phyloP scores from a whole-genome alignment of 768 basidiomycete species.

The Lactifluus subvellereus region DNA sequence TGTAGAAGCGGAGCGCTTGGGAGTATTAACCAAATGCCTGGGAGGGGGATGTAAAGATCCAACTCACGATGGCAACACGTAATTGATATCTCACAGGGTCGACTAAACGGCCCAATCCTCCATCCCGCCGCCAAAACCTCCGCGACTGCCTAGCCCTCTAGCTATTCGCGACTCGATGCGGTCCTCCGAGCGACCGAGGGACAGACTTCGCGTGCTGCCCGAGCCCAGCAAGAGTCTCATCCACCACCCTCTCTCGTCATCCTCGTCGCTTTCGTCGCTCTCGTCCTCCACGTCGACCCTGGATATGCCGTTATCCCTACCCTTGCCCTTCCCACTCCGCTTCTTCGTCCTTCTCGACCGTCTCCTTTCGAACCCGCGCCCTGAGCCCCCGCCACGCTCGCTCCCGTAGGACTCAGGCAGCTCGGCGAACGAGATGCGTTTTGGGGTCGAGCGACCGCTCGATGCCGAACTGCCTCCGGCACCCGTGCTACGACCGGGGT shows the following conservation, averaged over 20 bases:
- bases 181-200: constrained; percentile 44
- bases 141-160: constrained; percentile 33
- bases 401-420: constrained; percentile 56
- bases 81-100: not conserved
- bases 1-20: constrained; percentile 12
- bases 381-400: constrained; percentile 21
- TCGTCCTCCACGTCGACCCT: constrained; percentile 26
- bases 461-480: constrained; percentile 38
- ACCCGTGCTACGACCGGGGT: constrained; percentile 23
- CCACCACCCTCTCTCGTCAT: constrained; percentile 29
- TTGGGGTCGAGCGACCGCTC: constrained; percentile 53
- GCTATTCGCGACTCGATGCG: constrained; percentile 34
- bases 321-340: constrained; percentile 28
- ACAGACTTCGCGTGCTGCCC: constrained; percentile 16
- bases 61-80: constrained; percentile 5
- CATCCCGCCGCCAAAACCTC: constrained; percentile 37
- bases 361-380: constrained; percentile 21
- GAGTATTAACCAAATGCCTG: not conserved
- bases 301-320: constrained; percentile 34
- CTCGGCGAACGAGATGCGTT: constrained; percentile 74
- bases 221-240: constrained; percentile 30
- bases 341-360: constrained; percentile 24
- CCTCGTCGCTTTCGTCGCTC: constrained; percentile 4
- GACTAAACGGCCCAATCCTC: constrained; percentile 47
- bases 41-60: not conserved